Percentiles rank a stretch among this genome's conserved stretches.
Evolutionary conservation across 2,329 filamentous ascomycete genomes (phyloP).

Genomic region (Cladosporium sp.): DNA sequence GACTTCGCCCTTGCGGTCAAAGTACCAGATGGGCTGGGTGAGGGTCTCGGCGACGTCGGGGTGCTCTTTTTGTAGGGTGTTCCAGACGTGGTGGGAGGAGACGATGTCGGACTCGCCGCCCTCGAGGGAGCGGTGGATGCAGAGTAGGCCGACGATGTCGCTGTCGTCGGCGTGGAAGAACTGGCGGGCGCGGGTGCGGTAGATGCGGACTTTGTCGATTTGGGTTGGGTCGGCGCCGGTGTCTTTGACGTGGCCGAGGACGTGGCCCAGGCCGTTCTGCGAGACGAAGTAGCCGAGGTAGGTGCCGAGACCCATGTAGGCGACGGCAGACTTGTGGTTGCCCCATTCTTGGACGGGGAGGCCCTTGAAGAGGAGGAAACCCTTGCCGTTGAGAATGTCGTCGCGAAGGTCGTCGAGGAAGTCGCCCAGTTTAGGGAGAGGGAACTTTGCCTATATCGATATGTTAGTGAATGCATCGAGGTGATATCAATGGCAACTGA

Average conservation of each 20-base stretch:
- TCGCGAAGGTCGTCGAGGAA: constrained; percentile 59
- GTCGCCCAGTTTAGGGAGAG: constrained; percentile 56
- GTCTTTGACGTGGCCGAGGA: constrained; percentile 87
- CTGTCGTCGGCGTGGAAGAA: constrained; percentile 84
- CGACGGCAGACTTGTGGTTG: constrained; percentile 75
- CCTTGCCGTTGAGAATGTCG: constrained; percentile 78
- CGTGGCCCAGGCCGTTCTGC: constrained; percentile 82
- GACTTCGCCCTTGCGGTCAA: constrained; percentile 85
- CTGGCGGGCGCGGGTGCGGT: constrained; percentile 81
- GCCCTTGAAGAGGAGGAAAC: constrained; percentile 86
- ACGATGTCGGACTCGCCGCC: constrained; percentile 84
- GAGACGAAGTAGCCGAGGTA: constrained; percentile 86
- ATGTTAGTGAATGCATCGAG: constrained; percentile 2
- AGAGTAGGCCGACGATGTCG: constrained; percentile 81
- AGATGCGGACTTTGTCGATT: constrained; percentile 86
- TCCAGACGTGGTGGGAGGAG: constrained; percentile 78
- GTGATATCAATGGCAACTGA: not conserved
- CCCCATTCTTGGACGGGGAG: constrained; percentile 78
- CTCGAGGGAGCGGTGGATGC: constrained; percentile 73
- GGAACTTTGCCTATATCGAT: constrained; percentile 55
- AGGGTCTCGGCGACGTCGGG: constrained; percentile 77
- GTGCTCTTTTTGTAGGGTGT: constrained; percentile 70
- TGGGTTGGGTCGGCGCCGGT: constrained; percentile 76
- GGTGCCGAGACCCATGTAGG: constrained; percentile 82
- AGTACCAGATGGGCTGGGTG: constrained; percentile 82